Evolutionary conservation across 345 rosid species (phyloP).

Genomic region (Moricandia moricandioides): DNA sequence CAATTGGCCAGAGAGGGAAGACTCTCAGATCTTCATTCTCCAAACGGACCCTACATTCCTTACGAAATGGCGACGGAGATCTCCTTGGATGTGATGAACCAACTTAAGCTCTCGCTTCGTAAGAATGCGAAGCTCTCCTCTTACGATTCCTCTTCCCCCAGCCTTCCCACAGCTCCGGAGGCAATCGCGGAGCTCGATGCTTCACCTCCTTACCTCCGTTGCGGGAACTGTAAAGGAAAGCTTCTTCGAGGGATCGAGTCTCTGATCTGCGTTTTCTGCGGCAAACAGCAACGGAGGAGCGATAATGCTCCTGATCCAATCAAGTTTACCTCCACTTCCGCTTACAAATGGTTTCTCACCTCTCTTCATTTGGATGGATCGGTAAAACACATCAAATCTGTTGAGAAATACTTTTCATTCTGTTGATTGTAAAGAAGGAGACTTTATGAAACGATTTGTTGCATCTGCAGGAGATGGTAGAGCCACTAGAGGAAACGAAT

Average conservation of each 20-base stretch:
- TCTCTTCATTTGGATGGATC: constrained; percentile 72
- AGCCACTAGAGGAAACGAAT: constrained; percentile 37
- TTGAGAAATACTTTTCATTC: background rate
- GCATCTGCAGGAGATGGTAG: constrained; percentile 66
- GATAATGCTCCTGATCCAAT: constrained; percentile 59
- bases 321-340: constrained; percentile 58
- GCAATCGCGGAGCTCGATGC: constrained; percentile 59
- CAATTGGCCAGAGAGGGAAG: background rate
- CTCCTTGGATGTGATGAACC: constrained; percentile 53
- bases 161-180: constrained; percentile 45
- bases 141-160: constrained; percentile 37
- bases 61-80: constrained; percentile 53
- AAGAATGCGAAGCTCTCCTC: constrained; percentile 53
- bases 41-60: constrained; percentile 17
- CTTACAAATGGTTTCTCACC: constrained; percentile 63
- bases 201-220: constrained; percentile 56
- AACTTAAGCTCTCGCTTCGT: constrained; percentile 64
- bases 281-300: constrained; percentile 41
- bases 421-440: background rate
- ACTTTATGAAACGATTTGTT: background rate
- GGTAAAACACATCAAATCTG: constrained; percentile 34
- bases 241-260: constrained; percentile 47
- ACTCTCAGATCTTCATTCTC: background rate
- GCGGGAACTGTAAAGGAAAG: constrained; percentile 62
- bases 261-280: constrained; percentile 75